These are phyloP conservation scores for Ottelia alismoides DNA, from an alignment of 106 monocot species.

Conservation along the genomic window DNA sequence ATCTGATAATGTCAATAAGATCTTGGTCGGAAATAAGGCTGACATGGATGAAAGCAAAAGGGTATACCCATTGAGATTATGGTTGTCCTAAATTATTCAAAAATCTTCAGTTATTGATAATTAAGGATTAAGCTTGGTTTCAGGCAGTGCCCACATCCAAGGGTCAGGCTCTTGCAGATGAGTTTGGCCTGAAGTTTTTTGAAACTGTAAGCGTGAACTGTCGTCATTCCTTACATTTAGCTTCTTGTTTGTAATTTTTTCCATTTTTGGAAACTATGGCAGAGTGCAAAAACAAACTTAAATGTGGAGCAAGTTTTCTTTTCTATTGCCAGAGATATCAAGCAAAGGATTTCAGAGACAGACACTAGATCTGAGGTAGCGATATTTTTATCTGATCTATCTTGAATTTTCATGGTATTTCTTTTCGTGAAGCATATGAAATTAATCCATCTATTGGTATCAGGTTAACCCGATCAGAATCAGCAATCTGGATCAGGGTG, in stretches of 20 bases:
- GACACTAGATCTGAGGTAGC: conserved; percentile 78
- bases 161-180: conserved; percentile 94
- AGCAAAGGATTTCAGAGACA: conserved; percentile 79
- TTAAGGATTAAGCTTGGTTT: too few relatives aligned
- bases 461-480: conserved; percentile 77
- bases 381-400: too few relatives aligned
- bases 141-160: conserved; percentile 90
- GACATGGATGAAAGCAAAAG: conserved; percentile 99
- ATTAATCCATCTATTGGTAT: too few relatives aligned
- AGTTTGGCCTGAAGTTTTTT: conserved; percentile 91
- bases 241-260: too few relatives aligned
- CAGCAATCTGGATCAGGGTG: conserved; percentile 48
- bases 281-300: conserved; percentile 96
- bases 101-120: too few relatives aligned
- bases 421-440: too few relatives aligned
- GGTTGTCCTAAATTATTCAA: too few relatives aligned
- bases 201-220: conserved; percentile 74
- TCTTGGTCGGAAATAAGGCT: conserved; percentile 92
- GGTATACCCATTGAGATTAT: conserved; percentile 18
- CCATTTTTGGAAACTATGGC: too few relatives aligned
- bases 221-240: too few relatives aligned
- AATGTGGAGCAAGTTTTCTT: conserved; percentile 97
- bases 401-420: too few relatives aligned
- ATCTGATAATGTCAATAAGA: conserved; percentile 98
- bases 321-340: conserved; percentile 90